Conservation (phyloP, 495 filamentous ascomycete species). For the Penicillium psychrofluorescens region DNA sequence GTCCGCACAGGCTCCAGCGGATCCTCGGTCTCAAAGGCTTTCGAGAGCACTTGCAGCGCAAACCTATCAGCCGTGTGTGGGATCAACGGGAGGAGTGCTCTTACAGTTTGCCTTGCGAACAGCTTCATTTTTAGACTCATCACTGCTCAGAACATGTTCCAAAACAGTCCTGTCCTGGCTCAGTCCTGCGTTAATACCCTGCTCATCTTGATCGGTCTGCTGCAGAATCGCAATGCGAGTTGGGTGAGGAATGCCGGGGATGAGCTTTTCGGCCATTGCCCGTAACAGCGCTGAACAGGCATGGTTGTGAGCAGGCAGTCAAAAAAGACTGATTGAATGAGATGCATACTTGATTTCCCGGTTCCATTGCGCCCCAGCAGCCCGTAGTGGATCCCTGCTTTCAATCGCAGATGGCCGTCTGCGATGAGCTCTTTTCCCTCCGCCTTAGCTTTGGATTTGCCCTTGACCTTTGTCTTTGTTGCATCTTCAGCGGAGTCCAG, state of each 20-base stretch:
- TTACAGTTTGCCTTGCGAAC: constrained; percentile 50
- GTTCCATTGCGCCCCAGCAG: constrained; percentile 71
- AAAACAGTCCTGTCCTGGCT: constrained; percentile 42
- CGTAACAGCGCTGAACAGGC: constrained; percentile 51
- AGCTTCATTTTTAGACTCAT: constrained; percentile 51
- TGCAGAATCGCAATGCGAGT: constrained; percentile 64
- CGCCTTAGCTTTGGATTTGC: constrained; percentile 44
- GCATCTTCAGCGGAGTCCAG: constrained; percentile 16
- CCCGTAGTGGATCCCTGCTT: constrained; percentile 64
- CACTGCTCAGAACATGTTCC: constrained; percentile 60
- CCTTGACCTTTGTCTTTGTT: constrained; percentile 34
- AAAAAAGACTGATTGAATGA: background rate
- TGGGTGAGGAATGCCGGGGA: constrained; percentile 67
- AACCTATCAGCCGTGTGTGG: background rate
- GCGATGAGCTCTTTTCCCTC: constrained; percentile 59
- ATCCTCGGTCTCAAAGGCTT: constrained; percentile 40
- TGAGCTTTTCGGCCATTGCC: constrained; percentile 69
- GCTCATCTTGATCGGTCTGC: constrained; percentile 48
- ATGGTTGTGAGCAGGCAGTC: too few species aligned
- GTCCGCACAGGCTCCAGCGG: constrained; percentile 49
- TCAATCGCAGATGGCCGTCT: constrained; percentile 60
- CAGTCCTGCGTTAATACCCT: constrained; percentile 4
- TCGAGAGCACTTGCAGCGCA: constrained; percentile 27
- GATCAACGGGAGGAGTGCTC: constrained; percentile 1
- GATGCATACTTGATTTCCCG: constrained; percentile 65